Evolutionary conservation across 2,329 filamentous ascomycete genomes (phyloP).

Genomic region (Fusarium sp.): DNA sequence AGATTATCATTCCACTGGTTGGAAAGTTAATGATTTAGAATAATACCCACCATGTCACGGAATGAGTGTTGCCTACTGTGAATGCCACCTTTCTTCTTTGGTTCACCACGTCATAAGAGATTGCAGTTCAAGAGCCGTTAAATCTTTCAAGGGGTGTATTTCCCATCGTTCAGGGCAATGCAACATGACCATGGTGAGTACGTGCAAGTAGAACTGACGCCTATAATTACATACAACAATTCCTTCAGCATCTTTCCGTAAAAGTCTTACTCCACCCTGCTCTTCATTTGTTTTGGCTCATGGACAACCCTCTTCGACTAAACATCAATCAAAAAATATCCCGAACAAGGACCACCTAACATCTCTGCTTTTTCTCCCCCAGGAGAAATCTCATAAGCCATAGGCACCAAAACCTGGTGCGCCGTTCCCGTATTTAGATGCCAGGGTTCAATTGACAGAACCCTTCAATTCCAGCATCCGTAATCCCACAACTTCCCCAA

Average conservation of each 20-base stretch:
- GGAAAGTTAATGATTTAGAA: neutral
- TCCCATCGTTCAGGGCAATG: slow-evolving; percentile 26
- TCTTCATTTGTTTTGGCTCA: slow-evolving; percentile 6
- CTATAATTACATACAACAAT: slow-evolving; percentile 41
- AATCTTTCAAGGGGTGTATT: slow-evolving; percentile 23
- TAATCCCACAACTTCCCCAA: slow-evolving; percentile 35
- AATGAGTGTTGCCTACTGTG: no score
- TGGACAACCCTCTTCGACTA: slow-evolving; percentile 1
- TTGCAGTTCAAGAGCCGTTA: neutral
- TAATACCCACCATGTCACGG: slow-evolving; percentile 16
- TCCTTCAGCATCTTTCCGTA: neutral
- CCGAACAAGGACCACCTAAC: neutral
- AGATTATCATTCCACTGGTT: neutral
- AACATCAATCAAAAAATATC: neutral
- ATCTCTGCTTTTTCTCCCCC: slow-evolving; percentile 9
- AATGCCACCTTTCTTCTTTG: neutral
- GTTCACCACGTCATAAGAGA: neutral
- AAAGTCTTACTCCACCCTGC: slow-evolving; percentile 2
- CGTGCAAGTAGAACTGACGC: slow-evolving; percentile 14
- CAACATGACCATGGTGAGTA: slow-evolving; percentile 26
- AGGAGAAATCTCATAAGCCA: slow-evolving; percentile 11
- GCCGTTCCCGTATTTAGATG: slow-evolving; percentile 14
- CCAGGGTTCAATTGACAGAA: slow-evolving; percentile 7
- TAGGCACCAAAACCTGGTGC: slow-evolving; percentile 22
- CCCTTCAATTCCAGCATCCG: slow-evolving; percentile 19